A percentile compares a stretch with the other conserved stretches of the same genome.
phyloP scores from a whole-genome alignment of 768 basidiomycete genomes.

The Leccinellum luteum region DNA sequence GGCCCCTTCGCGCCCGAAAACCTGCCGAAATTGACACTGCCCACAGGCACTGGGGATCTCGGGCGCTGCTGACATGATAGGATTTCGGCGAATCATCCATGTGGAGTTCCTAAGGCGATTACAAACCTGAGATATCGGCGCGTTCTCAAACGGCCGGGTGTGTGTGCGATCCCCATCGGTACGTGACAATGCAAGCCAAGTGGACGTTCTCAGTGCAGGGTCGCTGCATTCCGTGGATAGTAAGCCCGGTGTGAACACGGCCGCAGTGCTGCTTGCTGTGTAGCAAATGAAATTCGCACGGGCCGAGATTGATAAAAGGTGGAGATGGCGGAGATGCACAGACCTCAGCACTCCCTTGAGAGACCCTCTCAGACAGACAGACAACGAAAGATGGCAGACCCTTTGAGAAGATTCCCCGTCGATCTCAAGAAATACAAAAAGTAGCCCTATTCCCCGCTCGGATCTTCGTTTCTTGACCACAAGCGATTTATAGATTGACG shows the following conservation, averaged over 20 bases:
- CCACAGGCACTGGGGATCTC: not conserved
- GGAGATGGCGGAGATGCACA: conserved; percentile 3
- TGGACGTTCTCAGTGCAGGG: conserved; percentile 6
- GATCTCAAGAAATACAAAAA: conserved; percentile 76
- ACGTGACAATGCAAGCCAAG: not conserved
- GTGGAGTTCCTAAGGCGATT: not conserved
- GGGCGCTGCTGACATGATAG: not conserved
- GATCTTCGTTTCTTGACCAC: not conserved
- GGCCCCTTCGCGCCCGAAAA: conserved; percentile 1
- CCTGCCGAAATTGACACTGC: not conserved
- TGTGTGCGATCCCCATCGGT: not conserved
- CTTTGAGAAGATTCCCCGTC: conserved; percentile 61
- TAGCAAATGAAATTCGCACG: conserved; percentile 26
- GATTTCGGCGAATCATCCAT: too few relatives aligned
- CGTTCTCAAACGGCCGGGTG: not conserved
- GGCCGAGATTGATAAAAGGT: conserved; percentile 18
- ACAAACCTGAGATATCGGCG: conserved; percentile 2
- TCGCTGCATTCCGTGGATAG: conserved; percentile 2
- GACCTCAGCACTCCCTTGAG: not conserved
- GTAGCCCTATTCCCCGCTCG: conserved; percentile 34
- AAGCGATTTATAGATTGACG: conserved; percentile 47
- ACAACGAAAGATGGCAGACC: conserved; percentile 35
- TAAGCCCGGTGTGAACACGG: too few relatives aligned
- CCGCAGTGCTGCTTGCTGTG: not conserved
- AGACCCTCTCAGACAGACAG: too few relatives aligned